phyloP scores from a whole-genome alignment of 768 basidiomycete genomes.

The Royoungia palumana region DNA sequence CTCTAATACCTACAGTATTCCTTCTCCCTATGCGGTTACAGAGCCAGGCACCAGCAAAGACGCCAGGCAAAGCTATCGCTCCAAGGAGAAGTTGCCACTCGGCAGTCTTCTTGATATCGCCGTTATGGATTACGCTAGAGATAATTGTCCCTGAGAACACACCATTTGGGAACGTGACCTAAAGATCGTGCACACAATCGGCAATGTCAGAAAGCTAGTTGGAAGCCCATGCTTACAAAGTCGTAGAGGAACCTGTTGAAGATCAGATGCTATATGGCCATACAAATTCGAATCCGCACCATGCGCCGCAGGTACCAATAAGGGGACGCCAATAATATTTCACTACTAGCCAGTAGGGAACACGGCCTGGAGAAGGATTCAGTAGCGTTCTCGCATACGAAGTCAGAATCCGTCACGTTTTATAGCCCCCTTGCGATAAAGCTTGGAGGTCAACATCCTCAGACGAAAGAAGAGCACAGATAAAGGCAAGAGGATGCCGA shows the following conservation, averaged over 20 bases:
- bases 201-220: neutral
- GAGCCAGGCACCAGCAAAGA: slow-evolving; percentile 47
- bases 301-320: slow-evolving; percentile 71
- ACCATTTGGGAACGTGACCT: slow-evolving; percentile 72
- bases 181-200: neutral
- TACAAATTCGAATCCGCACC: slow-evolving; percentile 36
- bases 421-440: slow-evolving; percentile 64
- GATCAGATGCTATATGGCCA: slow-evolving; percentile 1
- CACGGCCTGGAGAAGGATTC: slow-evolving; percentile 36
- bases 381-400: neutral
- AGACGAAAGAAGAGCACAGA: slow-evolving; percentile 71
- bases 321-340: slow-evolving; percentile 65
- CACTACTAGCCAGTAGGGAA: slow-evolving; percentile 60
- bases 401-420: slow-evolving; percentile 41
- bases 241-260: slow-evolving; percentile 62
- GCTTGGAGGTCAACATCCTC: slow-evolving; percentile 64
- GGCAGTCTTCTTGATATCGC: slow-evolving; percentile 55
- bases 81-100: slow-evolving; percentile 71
- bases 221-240: slow-evolving; percentile 38
- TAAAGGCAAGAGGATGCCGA: slow-evolving; percentile 60
- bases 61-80: slow-evolving; percentile 59
- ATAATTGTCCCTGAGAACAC: slow-evolving; percentile 69
- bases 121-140: slow-evolving; percentile 56
- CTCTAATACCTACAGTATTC: slow-evolving; percentile 43
- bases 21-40: slow-evolving; percentile 55